Base-by-base conservation (phyloP, 441 rosid species). In the Oxalis stricta region DNA sequence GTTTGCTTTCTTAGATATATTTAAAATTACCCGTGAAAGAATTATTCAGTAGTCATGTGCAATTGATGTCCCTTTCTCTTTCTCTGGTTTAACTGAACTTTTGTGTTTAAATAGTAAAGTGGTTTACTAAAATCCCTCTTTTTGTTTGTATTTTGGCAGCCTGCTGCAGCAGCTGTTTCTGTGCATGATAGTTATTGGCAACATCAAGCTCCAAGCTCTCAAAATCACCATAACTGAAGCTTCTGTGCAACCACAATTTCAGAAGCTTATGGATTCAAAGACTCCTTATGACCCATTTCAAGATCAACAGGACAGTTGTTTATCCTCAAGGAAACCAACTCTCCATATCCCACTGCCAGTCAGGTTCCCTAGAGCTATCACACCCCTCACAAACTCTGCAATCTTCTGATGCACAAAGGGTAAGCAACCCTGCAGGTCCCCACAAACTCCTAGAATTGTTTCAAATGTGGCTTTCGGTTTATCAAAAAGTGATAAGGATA, bases 401-500 rank as follows among this genome's bases (percentile, higher is more conserved):
- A 20, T 39, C 75, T 32, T 42, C 66, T 30, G 89, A 79, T 61
- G 41, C 81, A 9, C 80, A 57, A 63, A 82, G 84, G 69, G 81
- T 60, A 65, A 73, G 74, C 80, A 84, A 76, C n/a, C 65, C 53
- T 87, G 63, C 94, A 87, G 80, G 82, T 87, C 62, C 94, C 80
- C 48, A 82, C 95, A 63, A 92, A 92, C 69, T n/a, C 99, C 97
- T 58, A 79, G 87, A 72, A 84, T 87, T 65, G 92, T 85, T 61
- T 74, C 97, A 60, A 82, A 79, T 66, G 66, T 86, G 74, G 79
- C 79, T 46, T 45, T 71, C 55, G 86, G 84, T 59, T 64, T 70
- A 39, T 52, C 73, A 34, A 92, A 82, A 72, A 48, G 69, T 23
- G 80, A 77, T 12, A 92, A 77, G 73, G 89, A 70, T 55, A 59